Evolutionary conservation across 2,329 filamentous ascomycete genomes (phyloP), one percentile per base, ranked within the genome.

Genomic region (Thelonectria olida): DNA sequence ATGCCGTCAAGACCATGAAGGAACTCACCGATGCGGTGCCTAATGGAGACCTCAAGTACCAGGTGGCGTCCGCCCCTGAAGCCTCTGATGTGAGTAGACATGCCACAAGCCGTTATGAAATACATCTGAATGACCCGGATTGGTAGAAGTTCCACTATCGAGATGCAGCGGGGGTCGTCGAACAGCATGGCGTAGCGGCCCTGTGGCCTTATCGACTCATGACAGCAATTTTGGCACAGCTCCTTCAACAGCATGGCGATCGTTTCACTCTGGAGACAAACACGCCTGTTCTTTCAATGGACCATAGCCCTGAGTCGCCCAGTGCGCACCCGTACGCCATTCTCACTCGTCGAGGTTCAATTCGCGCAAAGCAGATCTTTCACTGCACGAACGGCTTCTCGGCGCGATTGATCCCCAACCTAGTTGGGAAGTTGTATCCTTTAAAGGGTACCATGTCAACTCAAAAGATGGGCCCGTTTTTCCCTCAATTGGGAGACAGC

Each of bases 381-480:
- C 84, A 88, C 64, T 83, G 83, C 39, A 88, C 84, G 2, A 88
- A 89, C 64, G 84, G 77, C 1, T 82, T 82, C 63, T 77, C 81
- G 0, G 72, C 80, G 0, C 80, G 85, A 42, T 76, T 87, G 5
- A 71, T 88, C 3, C 83, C 85, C 0, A 78, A 76, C 0, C 72
- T 86, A 2, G 73, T 76, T 6, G 77, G 79, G 7, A 80, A 79
- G 25, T 65, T 84, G 6, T 79, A 79, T 5, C 76, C 81, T 0
- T 47, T 80, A 1, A 75, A 80, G 2, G 81, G 75, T 4, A 80
- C 82, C 38, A 84, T 85, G 81, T 80, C 81, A 1, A 79, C 79
- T 0, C 82, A 85, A 59, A 69, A 73, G 12, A 75, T 82, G 0
- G 76, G 79, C 1, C 45, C 63, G 2, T 38, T 51, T 12, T 74